Evolutionary conservation across 1,284 basidiomycete species (phyloP).

Genomic region (Trametes sp.): DNA sequence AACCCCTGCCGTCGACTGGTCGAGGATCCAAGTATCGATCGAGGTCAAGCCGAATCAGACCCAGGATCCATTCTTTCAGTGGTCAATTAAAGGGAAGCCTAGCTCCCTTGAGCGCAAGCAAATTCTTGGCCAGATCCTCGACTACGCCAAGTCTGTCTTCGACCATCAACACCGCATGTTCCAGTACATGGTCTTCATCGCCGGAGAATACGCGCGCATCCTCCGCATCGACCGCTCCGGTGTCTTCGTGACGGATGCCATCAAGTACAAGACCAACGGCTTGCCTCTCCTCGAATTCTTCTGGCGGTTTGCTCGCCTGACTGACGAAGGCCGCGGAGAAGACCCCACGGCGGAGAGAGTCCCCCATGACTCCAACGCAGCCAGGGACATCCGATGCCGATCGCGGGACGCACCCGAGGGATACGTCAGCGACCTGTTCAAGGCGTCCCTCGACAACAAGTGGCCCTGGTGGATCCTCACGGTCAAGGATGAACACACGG

Average conservation of each 20-base stretch:
- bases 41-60: slow-evolving; percentile 10
- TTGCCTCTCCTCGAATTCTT: slow-evolving; percentile 11
- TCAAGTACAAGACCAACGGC: slow-evolving; percentile 15
- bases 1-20: neutral
- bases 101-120: neutral
- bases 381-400: neutral
- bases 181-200: slow-evolving; percentile 14
- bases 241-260: slow-evolving; percentile 2
- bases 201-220: slow-evolving; percentile 11
- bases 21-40: slow-evolving; percentile 11
- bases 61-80: neutral
- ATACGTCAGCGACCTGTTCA: neutral
- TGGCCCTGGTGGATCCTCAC: slow-evolving; percentile 1
- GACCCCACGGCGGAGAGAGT: neutral
- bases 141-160: slow-evolving; percentile 4
- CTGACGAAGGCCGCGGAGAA: neutral
- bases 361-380: neutral
- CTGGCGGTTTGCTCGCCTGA: slow-evolving; percentile 3
- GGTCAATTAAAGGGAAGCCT: neutral
- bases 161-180: slow-evolving; percentile 13
- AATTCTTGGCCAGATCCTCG: slow-evolving; percentile 5
- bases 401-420: slow-evolving; percentile 16
- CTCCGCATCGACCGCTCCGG: slow-evolving; percentile 22
- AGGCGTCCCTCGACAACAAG: neutral
- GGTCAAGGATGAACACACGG: neutral